Base-by-base conservation (phyloP, 75 land plant genomes). In the Ceratopteris richardii region DNA sequence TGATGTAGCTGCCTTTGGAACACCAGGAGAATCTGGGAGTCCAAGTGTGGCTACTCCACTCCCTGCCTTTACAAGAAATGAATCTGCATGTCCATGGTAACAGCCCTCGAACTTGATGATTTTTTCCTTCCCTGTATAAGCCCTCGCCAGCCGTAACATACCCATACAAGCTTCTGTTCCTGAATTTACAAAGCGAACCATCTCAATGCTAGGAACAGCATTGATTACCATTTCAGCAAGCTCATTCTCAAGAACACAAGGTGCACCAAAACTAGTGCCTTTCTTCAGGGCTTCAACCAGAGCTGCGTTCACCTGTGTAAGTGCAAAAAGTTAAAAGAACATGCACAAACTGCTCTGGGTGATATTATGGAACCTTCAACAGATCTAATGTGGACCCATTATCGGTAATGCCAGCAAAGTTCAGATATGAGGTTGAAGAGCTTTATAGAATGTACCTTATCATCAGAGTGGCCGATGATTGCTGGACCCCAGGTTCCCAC, bases 111-210 rank as follows among this genome's bases (percentile, higher is more conserved):
- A 95, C 57, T 95, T 95, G 78, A 95, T 60, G 55, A 95, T 58
- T 50, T 74, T 84, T 46, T 77, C 71, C 5, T 77, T 75, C 1
- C 82, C 80, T 19, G 97, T 95, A 67, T 72, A 95, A 2, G 97
- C 99, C 48, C 99, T 88, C 27, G 97, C 97, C 29, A 95, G 65
- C 1, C 99, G 85, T 5, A 95, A 70, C 62, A 82, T 79, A 29
- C 86, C 82, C 99, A 95, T 90, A 65, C 97, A 90, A 13, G 99
- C 99, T 73, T 95, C 97, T 16, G 99, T 95, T 12, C 97, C 99
- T 17, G 99, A 95, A 54, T 82, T 95, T 30, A 90, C 97, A 71
- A 95, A 86, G 1, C 99, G 81, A 28, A 95, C 99, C 97, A 95
- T 95, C 60, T 95, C 88, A 30, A 95, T 74, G 66, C 97, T 87